phyloP scores from a whole-genome alignment of 83 land plant species.

The Isoetes engelmannii region DNA sequence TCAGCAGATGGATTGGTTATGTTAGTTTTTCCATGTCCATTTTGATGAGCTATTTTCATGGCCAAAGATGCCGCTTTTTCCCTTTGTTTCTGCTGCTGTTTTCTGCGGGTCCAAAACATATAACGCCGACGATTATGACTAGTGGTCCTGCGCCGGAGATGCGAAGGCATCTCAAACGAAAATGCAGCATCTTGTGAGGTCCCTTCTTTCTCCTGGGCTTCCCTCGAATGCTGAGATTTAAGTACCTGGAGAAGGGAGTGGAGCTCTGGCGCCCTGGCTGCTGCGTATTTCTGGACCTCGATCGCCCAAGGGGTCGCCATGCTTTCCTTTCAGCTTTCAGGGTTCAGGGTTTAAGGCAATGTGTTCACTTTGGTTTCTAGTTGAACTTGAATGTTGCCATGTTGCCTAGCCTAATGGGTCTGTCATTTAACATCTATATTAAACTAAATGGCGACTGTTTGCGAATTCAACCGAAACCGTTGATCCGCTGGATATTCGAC shows the following conservation, averaged over 20 bases:
- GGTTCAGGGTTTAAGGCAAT: neutral
- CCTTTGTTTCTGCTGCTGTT: neutral
- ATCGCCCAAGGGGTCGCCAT: slow-evolving; percentile 42
- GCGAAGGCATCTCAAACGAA: slow-evolving; percentile 17
- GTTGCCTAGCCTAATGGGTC: too few species aligned
- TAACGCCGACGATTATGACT: slow-evolving; percentile 26
- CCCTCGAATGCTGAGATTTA: neutral
- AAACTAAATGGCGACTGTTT: too few species aligned
- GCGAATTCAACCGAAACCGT: too few species aligned
- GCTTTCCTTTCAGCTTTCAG: neutral
- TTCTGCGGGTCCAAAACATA: neutral
- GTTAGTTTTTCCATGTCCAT: neutral
- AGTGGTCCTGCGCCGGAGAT: slow-evolving; percentile 26
- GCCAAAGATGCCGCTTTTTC: slow-evolving; percentile 36
- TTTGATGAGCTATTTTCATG: slow-evolving; percentile 6
- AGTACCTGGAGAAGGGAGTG: slow-evolving; percentile 39
- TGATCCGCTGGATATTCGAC: too few species aligned
- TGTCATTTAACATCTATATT: too few species aligned
- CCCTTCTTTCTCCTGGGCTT: neutral
- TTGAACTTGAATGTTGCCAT: too few species aligned
- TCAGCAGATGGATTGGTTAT: neutral
- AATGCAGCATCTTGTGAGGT: neutral
- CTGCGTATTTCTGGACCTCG: slow-evolving; percentile 53
- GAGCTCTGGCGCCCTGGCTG: slow-evolving; percentile 60
- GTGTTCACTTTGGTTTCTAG: too few species aligned